Percentiles rank a stretch among this genome's conserved stretches.
Evolutionary conservation across 352 stramenopile species (phyloP).

Genomic region (Thraustochytrium striatum): DNA sequence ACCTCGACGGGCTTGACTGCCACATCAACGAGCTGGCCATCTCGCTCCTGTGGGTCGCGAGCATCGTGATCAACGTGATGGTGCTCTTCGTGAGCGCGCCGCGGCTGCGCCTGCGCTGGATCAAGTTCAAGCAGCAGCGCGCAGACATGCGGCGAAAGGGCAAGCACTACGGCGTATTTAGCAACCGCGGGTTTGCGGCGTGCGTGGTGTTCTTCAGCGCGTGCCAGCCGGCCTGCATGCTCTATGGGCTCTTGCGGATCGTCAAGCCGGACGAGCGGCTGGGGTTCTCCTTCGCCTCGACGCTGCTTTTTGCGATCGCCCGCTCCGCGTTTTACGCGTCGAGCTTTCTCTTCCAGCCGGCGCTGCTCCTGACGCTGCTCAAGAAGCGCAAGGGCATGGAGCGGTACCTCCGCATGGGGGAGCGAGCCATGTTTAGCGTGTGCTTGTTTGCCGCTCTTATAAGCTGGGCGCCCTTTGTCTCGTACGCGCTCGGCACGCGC

Average conservation of each 20-base stretch:
- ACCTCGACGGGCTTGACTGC: not conserved
- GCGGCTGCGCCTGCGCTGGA: constrained; percentile 10
- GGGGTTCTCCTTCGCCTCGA: not conserved
- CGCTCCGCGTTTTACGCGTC: constrained; percentile 14
- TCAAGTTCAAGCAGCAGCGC: not conserved
- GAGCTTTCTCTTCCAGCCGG: constrained; percentile 22
- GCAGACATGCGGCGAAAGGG: constrained; percentile 4
- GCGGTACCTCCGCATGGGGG: not conserved
- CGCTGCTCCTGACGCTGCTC: constrained; percentile 17
- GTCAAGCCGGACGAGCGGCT: not conserved
- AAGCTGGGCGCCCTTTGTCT: not conserved
- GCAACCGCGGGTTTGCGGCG: constrained; percentile 29
- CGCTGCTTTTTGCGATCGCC: not conserved
- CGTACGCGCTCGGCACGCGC: not conserved
- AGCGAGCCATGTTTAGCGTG: not conserved
- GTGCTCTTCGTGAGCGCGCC: not conserved
- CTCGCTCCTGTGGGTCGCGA: not conserved
- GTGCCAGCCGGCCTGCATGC: not conserved
- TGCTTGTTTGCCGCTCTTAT: not conserved
- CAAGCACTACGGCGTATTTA: constrained; percentile 1
- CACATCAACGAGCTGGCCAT: not conserved
- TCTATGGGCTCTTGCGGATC: not conserved
- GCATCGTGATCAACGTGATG: not conserved
- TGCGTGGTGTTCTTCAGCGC: not conserved
- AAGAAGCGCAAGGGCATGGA: not conserved